Base-by-base conservation (phyloP, 2,329 filamentous ascomycete genomes). In the Beauveria sp. region DNA sequence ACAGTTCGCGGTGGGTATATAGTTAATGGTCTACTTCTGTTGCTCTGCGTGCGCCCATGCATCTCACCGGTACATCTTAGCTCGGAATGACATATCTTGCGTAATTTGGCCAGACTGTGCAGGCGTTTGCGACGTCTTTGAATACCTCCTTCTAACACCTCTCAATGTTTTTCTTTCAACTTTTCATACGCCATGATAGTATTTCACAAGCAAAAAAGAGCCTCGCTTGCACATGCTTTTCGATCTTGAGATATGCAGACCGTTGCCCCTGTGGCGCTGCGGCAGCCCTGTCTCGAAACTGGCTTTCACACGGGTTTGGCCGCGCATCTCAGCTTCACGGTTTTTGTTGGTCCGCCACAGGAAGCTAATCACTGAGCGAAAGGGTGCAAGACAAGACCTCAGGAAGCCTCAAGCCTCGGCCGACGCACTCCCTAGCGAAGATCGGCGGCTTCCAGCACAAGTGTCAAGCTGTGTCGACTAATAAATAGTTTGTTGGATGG, bases 391-490 rank as follows among this genome's bases (percentile, higher is more conserved):
- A 22, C 16, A 34, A 34, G 38, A 43, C 8, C 43, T 28, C 42
- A 20, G 24, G 8, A 22, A 58, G 56, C 56, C 56, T 58, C 46
- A 22, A 58, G 56, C 56, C 56, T 58, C 46, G 56, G 56, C 7
- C 56, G 16, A 28, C 18, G 46, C 46, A 51, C 34, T 42, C 22
- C 46, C 46, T 38, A 58, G 56, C 34, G 46, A 58, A 45, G 46
- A 38, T 51, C 30, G 22, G 30, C 46, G 24, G 34, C n/a, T 58
- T 14, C 5, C 20, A 22, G 38, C 51, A n/a, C 38, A 16, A 16
- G 5, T 14, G n/a, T 42, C 18, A 24, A 18, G 40, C 38, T 22
- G 12, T 45, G 53, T 38, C 53, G 26, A 56, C 16, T 34, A 38
- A 14, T 49, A 8, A 28, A 16, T 26, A 56, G 54, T 30, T 34